These are phyloP conservation scores for Boletellus deceptivus DNA, from an alignment of 1,284 basidiomycete species.

Conservation along the genomic window DNA sequence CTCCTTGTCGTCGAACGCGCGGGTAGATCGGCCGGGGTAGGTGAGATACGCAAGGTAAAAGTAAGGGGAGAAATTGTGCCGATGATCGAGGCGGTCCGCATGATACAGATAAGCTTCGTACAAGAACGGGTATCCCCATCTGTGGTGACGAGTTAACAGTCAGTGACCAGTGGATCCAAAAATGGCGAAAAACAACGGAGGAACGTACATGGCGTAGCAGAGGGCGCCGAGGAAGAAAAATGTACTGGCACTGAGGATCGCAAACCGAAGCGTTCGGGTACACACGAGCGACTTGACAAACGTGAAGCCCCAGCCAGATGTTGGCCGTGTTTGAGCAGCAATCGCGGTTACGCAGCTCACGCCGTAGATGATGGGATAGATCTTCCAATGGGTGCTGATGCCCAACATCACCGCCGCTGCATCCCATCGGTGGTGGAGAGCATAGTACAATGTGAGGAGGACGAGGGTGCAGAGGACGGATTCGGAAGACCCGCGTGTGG, in stretches of 20 bases:
- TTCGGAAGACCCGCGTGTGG: slow-evolving; percentile 95
- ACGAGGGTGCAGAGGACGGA: slow-evolving; percentile 83
- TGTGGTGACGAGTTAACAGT: slow-evolving; percentile 31
- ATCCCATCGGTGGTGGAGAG: slow-evolving; percentile 54
- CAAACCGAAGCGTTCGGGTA: slow-evolving; percentile 64
- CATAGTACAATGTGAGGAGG: slow-evolving; percentile 67
- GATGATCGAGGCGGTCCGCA: slow-evolving; percentile 85
- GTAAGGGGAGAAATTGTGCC: slow-evolving; percentile 98
- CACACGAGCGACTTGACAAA: slow-evolving; percentile 51
- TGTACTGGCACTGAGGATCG: slow-evolving; percentile 60
- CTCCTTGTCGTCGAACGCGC: slow-evolving; percentile 24
- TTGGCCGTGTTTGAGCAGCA: slow-evolving; percentile 31
- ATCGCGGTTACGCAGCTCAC: slow-evolving; percentile 73
- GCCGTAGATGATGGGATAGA: slow-evolving; percentile 92
- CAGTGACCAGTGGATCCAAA: slow-evolving; percentile 4
- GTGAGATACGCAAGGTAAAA: slow-evolving; percentile 93
- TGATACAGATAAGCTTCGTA: slow-evolving; percentile 95
- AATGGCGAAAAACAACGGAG: background rate
- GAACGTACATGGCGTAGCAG: slow-evolving; percentile 78
- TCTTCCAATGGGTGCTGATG: slow-evolving; percentile 88
- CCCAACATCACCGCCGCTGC: slow-evolving; percentile 72
- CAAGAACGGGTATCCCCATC: slow-evolving; percentile 93
- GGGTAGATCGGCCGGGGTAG: slow-evolving; percentile 43
- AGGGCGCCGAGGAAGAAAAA: slow-evolving; percentile 64
- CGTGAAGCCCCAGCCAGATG: slow-evolving; percentile 24